Evolutionary conservation across 2,329 filamentous ascomycete species (phyloP), one percentile per base, ranked within the genome.

Genomic region (Allantophomopsis cytisporea): DNA sequence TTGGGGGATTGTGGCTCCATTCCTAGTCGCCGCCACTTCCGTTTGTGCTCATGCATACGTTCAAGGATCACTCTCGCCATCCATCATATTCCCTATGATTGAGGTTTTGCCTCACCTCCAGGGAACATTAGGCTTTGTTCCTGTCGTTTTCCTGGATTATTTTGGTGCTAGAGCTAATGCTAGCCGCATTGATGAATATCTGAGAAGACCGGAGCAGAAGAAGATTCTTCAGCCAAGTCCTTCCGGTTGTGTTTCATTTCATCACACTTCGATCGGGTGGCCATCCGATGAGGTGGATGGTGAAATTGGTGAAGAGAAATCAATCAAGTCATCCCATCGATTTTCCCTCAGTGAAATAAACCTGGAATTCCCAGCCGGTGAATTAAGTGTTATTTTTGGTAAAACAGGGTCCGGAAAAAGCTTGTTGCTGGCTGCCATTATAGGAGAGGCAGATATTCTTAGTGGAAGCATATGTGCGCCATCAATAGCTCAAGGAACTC

Each of bases 71-170:
- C 62, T 89, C 14, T 64, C 69, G 1, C 77, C 83, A 0, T 85
- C 82, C 0, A 68, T 86, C n/a, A 83, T 83, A 2, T 89, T 89
- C 47, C 83, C 84, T 28, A 79, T 80, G 31, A 73, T 87, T 20
- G 73, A 77, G 10, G 67, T 87, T 35, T 84, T 89, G 56, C 75
- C 73, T 42, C 68, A 74, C 4, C 64, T 89, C 17, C 83, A 89
- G 53, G 65, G 76, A 15, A 74, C 78, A 0, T 58, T 88, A 2
- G 76, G 76, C 1, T 63, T 81, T 36, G 59, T 89, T 10, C 83
- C 83, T 0, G 8, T 15, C 8, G 31, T 80, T 85, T 50, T 61
- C 86, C 33, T 74, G 80, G 0, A 77, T 80, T 0, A 32, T 15
- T 32, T 87, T 16, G 83, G 89, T 47, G 79, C 81, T 1, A 73